Percentiles rank a stretch among this genome's conserved stretches.
These are phyloP conservation scores for Spencermartinsiella ligniputridi DNA, from an alignment of 1,139 yeast species.

Conservation along the genomic window DNA sequence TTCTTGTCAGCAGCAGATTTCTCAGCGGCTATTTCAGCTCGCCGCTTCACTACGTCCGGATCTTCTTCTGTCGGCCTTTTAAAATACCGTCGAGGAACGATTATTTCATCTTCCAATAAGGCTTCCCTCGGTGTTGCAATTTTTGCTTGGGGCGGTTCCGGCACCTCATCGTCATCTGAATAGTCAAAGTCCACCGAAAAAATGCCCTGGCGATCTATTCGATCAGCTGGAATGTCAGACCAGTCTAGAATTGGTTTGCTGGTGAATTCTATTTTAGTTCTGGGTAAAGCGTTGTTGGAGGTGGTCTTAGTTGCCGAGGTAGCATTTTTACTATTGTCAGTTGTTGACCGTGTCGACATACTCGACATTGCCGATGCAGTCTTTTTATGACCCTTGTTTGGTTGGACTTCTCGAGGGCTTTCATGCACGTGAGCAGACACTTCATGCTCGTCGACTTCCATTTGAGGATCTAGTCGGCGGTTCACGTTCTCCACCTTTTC, in stretches of 20 bases:
- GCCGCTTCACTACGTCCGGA: constrained; percentile 6
- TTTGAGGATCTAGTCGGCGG: background rate
- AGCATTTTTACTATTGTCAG: background rate
- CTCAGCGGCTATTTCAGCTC: constrained; percentile 6
- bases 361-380: background rate
- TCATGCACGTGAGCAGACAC: background rate
- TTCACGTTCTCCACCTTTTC: background rate
- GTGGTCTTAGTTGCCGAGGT: background rate
- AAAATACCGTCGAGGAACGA: constrained; percentile 2
- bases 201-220: constrained; percentile 27
- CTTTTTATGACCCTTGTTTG: background rate
- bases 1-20: constrained; percentile 6
- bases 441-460: background rate
- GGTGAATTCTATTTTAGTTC: constrained; percentile 19
- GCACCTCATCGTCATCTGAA: constrained; percentile 21
- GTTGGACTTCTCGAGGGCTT: background rate
- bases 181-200: constrained; percentile 29
- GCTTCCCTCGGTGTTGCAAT: background rate
- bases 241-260: constrained; percentile 26
- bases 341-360: background rate
- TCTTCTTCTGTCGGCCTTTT: constrained; percentile 9
- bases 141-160: background rate
- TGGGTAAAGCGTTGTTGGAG: background rate
- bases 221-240: constrained; percentile 24
- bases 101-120: background rate